Evolutionary conservation across 75 land plant species (phyloP), one percentile per base, ranked within the genome.

Genomic region (Pseudotsuga menziesii): DNA sequence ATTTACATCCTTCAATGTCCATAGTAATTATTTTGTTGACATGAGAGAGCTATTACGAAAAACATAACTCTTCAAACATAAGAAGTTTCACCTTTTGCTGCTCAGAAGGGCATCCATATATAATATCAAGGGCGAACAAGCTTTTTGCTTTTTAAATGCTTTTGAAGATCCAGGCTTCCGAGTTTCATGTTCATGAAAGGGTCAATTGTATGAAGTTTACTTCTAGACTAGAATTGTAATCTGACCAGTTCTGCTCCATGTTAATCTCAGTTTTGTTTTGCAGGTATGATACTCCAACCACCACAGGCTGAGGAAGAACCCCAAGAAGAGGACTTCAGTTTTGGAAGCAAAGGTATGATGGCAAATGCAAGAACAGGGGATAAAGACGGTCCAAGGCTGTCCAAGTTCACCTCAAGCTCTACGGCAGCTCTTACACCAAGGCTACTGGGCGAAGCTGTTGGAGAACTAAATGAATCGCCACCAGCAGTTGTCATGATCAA

Each of bases 381-480:
- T 17, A 74, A 81, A 41, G 83, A 77, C 41, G 79, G 79, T 5
- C 85, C 85, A 12, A 69, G 79, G 26, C 79, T 82, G 58, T 52
- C 61, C 14, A 69, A 69, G 22, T 69, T 41, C 72, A 69, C 52
- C n/a, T 69, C 72, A 7, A 82, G 81, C 27, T 83, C 85, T 20
- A 83, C 85, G 0, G 76, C 85, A 27, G 85, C 77, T 52, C 56
- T 84, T 57, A 76, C 85, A 27, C 85, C 85, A 29, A 84, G 78
- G 75, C 56, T 69, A n/a, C 15, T 69, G 11, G 72, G 52, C 26
- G 75, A 48, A 74, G 75, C 27, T 48, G 59, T 13, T 26, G 79
- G 32, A 69, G 36, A 70, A 12, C 13, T 5, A 41, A 72, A 78
- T 39, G 55, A 22, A 32, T 57, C 63, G 26, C 57, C 58, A 25